Evolutionary conservation across 106 monocot species (phyloP), one percentile per base, ranked within the genome.

Genomic region (Dioscorea dumetorum): DNA sequence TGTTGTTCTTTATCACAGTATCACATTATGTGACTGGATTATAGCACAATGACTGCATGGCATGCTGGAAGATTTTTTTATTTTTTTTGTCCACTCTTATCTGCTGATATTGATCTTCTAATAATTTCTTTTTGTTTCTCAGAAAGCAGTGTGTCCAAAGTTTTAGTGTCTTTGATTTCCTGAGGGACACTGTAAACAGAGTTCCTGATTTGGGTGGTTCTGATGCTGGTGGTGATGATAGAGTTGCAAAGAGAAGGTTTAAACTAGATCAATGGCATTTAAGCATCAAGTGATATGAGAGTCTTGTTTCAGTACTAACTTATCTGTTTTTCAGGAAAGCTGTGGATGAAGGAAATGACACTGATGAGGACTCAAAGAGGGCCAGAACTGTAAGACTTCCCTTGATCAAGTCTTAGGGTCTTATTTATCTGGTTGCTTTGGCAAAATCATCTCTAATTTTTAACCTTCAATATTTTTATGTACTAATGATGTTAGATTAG

Each of bases 111-210:
- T 41, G 41, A 41, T 41, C 34, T n/a, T n/a, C 3, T 41, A 41
- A 41, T 41, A 10, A 41, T 41, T 41, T 10, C 10, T 41, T 41
- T 10, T 41, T 41, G 41, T 41, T 8, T 73, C 82, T 50, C 84
- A 90, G 94, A 72, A 94, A 90, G 78, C 84, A 83, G 72, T 87
- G 90, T 50, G 82, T 94, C 14, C 87, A 90, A 24, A 83, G 68
- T 15, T 88, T 64, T 63, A 81, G 70, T 63, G 82, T 84, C 51
- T 90, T 81, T 67, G 87, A 94, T 76, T 94, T 94, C 78, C 72
- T 90, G 58, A 90, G 60, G 70, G 87, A 94, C 48, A 70, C 80
- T 69, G 87, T 87, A 49, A 79, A 74, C 66, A 90, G 87, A 74
- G 94, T 90, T 74, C 94, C 94, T 54, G 90, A 94, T 60, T 65